These are phyloP conservation scores for Yamadazyma conglobata DNA, from an alignment of 1,139 yeast species.

Conservation along the genomic window DNA sequence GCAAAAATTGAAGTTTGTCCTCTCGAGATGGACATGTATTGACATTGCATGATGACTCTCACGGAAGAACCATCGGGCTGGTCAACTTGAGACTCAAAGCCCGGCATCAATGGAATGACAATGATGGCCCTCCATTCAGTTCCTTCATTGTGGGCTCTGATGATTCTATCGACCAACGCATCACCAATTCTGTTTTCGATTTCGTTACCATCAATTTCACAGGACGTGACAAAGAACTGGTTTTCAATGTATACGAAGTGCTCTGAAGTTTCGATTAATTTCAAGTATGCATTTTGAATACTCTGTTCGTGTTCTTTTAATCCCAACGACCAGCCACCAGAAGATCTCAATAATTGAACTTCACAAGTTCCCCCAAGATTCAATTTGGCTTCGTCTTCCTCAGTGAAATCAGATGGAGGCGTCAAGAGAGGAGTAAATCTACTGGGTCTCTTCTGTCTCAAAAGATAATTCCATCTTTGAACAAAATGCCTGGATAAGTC, in stretches of 20 bases:
- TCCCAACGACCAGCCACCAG: constrained; percentile 93
- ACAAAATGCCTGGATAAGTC: constrained; percentile 93
- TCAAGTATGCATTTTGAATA: constrained; percentile 89
- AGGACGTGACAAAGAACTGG: constrained; percentile 87
- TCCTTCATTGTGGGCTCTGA: constrained; percentile 76
- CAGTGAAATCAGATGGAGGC: constrained; percentile 87
- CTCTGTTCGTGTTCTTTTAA: constrained; percentile 80
- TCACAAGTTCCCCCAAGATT: constrained; percentile 87
- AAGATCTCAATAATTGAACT: constrained; percentile 81
- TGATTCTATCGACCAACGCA: constrained; percentile 91
- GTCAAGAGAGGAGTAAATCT: constrained; percentile 86
- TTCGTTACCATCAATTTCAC: constrained; percentile 79
- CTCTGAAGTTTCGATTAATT: constrained; percentile 84
- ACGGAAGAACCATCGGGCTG: constrained; percentile 92
- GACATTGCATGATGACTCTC: constrained; percentile 95
- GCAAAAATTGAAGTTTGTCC: constrained; percentile 91
- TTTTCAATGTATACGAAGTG: constrained; percentile 94
- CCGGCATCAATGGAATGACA: constrained; percentile 95
- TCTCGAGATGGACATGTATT: constrained; percentile 87
- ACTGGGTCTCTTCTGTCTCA: constrained; percentile 92
- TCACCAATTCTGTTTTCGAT: constrained; percentile 92
- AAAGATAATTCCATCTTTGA: constrained; percentile 93
- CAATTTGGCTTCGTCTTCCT: constrained; percentile 60
- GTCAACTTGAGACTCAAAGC: constrained; percentile 92
- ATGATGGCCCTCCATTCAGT: constrained; percentile 87